Percentiles rank a stretch among this genome's conserved stretches.
phyloP scores from a whole-genome alignment of 768 basidiomycete species.

The Termitomyces sp. region DNA sequence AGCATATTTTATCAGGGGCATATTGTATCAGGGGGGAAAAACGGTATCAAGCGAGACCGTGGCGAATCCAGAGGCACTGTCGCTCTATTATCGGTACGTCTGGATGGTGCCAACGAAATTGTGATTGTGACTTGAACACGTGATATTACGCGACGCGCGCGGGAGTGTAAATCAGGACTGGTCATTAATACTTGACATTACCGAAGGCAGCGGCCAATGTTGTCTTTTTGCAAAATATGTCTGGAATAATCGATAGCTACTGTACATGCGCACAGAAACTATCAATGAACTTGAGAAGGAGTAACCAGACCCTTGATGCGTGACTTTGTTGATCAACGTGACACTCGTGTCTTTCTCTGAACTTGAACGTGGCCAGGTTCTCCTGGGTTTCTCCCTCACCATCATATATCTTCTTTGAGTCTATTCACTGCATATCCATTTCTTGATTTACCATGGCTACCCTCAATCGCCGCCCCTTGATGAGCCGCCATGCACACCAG shows the following conservation, averaged over 20 bases:
- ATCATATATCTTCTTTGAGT: not conserved
- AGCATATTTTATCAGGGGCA: constrained; percentile 63
- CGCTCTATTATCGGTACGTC: constrained; percentile 44
- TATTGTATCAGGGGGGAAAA: constrained; percentile 57
- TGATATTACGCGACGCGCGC: constrained; percentile 5
- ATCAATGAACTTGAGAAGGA: not conserved
- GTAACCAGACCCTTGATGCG: not conserved
- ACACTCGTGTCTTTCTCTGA: constrained; percentile 2
- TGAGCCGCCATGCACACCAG: constrained; percentile 35
- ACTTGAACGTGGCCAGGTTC: not conserved
- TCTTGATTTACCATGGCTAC: constrained; percentile 39
- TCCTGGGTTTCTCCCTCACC: not conserved
- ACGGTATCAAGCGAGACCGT: constrained; percentile 70
- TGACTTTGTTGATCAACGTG: constrained; percentile 18
- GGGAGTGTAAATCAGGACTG: no score
- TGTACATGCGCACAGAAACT: not conserved
- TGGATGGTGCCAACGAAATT: not conserved
- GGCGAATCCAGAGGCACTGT: constrained; percentile 62
- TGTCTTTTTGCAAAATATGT: not conserved
- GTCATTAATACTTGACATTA: not conserved
- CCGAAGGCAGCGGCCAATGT: not conserved
- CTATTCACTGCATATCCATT: not conserved
- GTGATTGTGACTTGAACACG: constrained; percentile 11
- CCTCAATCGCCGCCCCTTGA: constrained; percentile 46
- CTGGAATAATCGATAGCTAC: not conserved